These are phyloP conservation scores for Physcomitrium patens DNA, from an alignment of 225 moss, liverwort and hornwort genomes.

Conservation along the genomic window DNA sequence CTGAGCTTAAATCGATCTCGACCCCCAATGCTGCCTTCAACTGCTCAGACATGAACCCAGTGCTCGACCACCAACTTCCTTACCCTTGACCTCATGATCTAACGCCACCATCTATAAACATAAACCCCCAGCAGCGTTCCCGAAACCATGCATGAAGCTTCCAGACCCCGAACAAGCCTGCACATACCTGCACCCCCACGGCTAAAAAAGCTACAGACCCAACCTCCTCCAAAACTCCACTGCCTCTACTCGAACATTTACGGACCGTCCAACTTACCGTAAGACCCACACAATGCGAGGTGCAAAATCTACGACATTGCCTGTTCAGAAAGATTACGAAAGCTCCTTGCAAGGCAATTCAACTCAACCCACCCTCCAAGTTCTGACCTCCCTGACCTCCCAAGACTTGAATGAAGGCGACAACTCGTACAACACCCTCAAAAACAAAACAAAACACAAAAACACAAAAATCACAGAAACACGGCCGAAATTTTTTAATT, in stretches of 20 bases:
- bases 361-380: too few species aligned
- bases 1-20: not conserved
- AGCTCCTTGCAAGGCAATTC: too few species aligned
- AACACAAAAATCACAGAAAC: too few species aligned
- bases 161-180: not conserved
- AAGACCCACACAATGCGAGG: not conserved
- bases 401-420: too few species aligned
- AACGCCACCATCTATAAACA: constrained; percentile 11
- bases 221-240: too few species aligned
- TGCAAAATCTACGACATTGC: too few species aligned
- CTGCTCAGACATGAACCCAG: not conserved
- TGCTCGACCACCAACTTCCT: not conserved
- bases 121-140: not conserved
- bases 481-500: too few species aligned
- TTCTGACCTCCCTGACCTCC: too few species aligned
- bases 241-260: too few species aligned
- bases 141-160: not conserved
- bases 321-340: too few species aligned
- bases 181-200: not conserved
- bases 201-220: not conserved
- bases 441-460: too few species aligned
- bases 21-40: not conserved
- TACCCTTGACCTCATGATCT: not conserved
- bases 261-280: not conserved
- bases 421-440: too few species aligned